Evolutionary conservation across 208 protist genomes (phyloP), one percentile per base, ranked within the genome.

Genomic region (Spongospora subterranea): DNA sequence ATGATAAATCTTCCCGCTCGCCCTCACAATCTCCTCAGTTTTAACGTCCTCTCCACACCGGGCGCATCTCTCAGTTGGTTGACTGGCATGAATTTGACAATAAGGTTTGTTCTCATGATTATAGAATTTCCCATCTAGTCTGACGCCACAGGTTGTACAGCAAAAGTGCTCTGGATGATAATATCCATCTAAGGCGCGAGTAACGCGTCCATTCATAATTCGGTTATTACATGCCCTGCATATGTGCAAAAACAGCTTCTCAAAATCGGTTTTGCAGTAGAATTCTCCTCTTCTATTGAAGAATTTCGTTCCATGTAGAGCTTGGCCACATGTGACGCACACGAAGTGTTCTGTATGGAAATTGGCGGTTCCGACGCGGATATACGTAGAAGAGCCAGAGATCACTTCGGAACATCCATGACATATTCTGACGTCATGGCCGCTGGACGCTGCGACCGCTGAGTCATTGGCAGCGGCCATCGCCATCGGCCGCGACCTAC

Each of bases 301-400:
- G n/a, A 82, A 82, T n/a, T 82, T 82, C 35, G 6, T 82, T 13
- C 71, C 71, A 43, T 82, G 71, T 20, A 82, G 71, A 35, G 71
- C 13, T 43, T 39, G 6, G 6, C 71, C 71, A n/a, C 71, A 82
- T 82, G 6, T 6, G 13, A 6, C 6, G 35, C 71, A 82, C 13
- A 35, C n/a, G n/a, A 82, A 82, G 71, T 35, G n/a, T 43, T 82
- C 71, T 35, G 71, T 82, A n/a, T 82, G 71, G 71, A 82, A 82
- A 6, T 82, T 82, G 17, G n/a, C 71, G 17, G 71, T 45, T 43
- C 71, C 71, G 13, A 82, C 71, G 17, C n/a, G 6, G 6, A 82
- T 82, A 82, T 82, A 82, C 11, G 71, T 39, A 20, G 71, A 82
- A 35, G 71, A 39, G 17, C 71, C 71, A 6, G 71, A 82, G n/a